Evolutionary conservation across 2,329 filamentous ascomycete genomes (phyloP), one percentile per base, ranked within the genome.

Genomic region (Lachnellula suecica): DNA sequence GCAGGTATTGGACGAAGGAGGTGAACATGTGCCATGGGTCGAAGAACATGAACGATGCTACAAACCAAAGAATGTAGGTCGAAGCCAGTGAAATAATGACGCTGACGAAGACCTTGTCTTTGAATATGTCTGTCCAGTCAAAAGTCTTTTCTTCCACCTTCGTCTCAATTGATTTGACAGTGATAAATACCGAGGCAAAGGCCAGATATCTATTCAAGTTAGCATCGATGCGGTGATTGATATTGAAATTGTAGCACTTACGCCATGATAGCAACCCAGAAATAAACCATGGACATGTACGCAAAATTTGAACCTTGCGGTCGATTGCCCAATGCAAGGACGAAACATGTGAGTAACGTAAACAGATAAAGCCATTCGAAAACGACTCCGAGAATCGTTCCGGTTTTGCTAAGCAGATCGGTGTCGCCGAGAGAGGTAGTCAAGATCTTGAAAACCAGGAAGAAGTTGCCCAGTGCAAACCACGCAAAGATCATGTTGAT

Each of bases 21-120:
- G 94, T 97, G 70, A 96, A 81, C 91, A 99, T 97, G 74, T 99
- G 94, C 93, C 94, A 99, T 4, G 94, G 94, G 70, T 99, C 94
- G 71, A 97, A 85, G 85, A 97, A 97, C 61, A 99, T 78, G 60
- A 99, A 79, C 8, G 91, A 96, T 0, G 91, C 88, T 46, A 99
- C 74, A 54, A 97, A 81, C 88, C 92, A 99, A 65, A 99, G 85
- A 57, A 95, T 80, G 68, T 94, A 99, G 0, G 94, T 99, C 10
- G 91, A 94, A 64, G 89, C 82, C 65, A 97, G 82, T 1, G 92
- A 97, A 47, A 99, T 84, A 63, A 99, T 94, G 58, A 99, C 81
- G 29, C 91, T 95, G 71, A 94, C 91, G 75, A 99, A 97, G 53
- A 95, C 83, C 58, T 84, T 79, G 70, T 99, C 96, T 64, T 84